Conservation (phyloP, 192 early-diverging fungal species). For the Backusella circina region DNA sequence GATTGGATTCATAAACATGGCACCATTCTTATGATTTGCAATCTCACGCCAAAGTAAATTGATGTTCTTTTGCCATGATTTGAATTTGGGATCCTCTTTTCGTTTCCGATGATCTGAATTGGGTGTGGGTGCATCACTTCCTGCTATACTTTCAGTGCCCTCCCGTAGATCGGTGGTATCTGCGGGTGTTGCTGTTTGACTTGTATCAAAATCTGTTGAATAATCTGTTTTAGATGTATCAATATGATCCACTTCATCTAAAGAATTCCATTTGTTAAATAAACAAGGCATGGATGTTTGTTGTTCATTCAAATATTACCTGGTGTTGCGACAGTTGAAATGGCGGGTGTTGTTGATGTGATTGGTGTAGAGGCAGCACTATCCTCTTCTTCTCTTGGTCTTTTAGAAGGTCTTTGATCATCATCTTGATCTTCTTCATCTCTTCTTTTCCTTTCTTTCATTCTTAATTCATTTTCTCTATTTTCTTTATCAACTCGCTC, state of each 20-base stretch:
- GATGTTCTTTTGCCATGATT: constrained; percentile 79
- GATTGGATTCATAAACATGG: constrained; percentile 78
- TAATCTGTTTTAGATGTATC: constrained; percentile 8
- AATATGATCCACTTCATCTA: background rate
- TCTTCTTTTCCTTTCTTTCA: background rate
- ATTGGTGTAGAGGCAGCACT: background rate
- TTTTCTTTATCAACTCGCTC: background rate
- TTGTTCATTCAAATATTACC: background rate
- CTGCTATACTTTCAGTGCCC: constrained; percentile 1
- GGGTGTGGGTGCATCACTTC: constrained; percentile 12
- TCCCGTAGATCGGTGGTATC: background rate
- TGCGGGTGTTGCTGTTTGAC: background rate
- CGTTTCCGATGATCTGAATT: constrained; percentile 32
- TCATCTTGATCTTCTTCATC: background rate
- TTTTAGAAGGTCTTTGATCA: background rate
- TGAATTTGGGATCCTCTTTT: constrained; percentile 46
- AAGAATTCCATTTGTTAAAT: too few species aligned
- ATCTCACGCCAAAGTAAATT: constrained; percentile 80
- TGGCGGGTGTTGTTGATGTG: background rate
- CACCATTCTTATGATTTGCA: constrained; percentile 81
- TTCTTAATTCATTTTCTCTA: background rate
- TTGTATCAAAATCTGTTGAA: background rate
- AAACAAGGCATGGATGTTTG: too few species aligned
- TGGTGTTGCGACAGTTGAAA: background rate
- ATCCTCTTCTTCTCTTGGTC: background rate